Evolutionary conservation across 352 stramenopile species (phyloP), one percentile per base, ranked within the genome.

Genomic region (Peronospora belbahrii): DNA sequence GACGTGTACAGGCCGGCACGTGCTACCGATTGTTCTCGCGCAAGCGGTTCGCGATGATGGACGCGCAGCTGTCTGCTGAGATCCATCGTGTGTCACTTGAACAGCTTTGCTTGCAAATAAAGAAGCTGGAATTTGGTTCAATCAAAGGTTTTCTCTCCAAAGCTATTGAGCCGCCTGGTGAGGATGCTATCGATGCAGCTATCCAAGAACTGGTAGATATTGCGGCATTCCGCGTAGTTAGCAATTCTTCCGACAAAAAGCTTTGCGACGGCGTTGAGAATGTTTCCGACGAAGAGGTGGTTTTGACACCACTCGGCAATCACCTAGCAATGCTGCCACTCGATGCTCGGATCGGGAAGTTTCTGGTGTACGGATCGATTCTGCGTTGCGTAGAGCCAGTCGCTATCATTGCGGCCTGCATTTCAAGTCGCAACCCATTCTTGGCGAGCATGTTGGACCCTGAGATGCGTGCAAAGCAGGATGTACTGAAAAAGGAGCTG

Each of bases 291-390:
- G 75, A 85, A 47, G 52, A 83, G 33, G 73, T 88, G 11, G 42
- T 46, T 13, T 59, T 99, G 22, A 99, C 96, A 33, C 87, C 95
- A 10, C 67, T 99, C 0, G 97, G 97, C 2, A 77, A 77, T 13
- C 75, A 89, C 48, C 61, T 92, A 47, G 77, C 74, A 3, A 88
- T 86, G 74, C 59, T 93, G 18, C 82, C 83, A 9, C 55, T 95
- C 27, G 82, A 95, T 42, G 83, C 83, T 14, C 83, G 83, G 13
- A 86, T 95, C 23, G 83, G 77, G 51, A 95, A 95, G 46, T 86
- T 95, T 46, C 44, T 93, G 1, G 71, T 95, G 27, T 95, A 85
- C 35, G 83, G 83, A n/a, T 88, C 78, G 9, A 90, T 95, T 34
- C 37, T 95, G 24, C 79, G 82, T 17, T 95, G 83, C 37, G 62